phyloP scores from a whole-genome alignment of 768 basidiomycete species.

The Lactifluus volemus region DNA sequence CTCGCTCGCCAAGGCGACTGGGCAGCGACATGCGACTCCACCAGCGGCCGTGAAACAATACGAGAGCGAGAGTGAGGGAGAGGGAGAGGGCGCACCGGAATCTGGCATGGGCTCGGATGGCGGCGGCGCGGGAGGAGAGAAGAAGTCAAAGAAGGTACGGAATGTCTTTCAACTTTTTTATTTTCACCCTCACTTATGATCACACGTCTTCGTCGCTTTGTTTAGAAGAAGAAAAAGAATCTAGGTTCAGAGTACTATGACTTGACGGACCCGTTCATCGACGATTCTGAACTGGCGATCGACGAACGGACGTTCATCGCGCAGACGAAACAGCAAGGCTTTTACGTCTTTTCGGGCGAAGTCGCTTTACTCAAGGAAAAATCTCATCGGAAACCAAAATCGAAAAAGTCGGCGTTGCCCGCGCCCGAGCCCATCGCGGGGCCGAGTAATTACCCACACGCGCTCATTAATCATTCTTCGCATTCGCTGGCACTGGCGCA shows the following conservation, averaged over 20 bases:
- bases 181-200: too few species aligned
- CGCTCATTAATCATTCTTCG: slow-evolving; percentile 3
- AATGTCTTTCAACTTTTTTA: not conserved
- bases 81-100: slow-evolving; percentile 29
- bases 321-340: slow-evolving; percentile 86
- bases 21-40: slow-evolving; percentile 56
- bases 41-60: slow-evolving; percentile 29
- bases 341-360: slow-evolving; percentile 85
- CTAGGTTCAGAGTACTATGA: slow-evolving; percentile 77
- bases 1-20: slow-evolving; percentile 48
- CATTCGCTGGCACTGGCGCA: not conserved
- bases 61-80: slow-evolving; percentile 49
- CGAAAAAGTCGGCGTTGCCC: slow-evolving; percentile 13
- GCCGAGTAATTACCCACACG: slow-evolving; percentile 15
- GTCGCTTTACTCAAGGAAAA: slow-evolving; percentile 81
- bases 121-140: slow-evolving; percentile 22
- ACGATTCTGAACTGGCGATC: slow-evolving; percentile 87
- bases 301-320: slow-evolving; percentile 90
- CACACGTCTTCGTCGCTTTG: not conserved
- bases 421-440: slow-evolving; percentile 18
- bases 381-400: slow-evolving; percentile 21
- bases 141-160: slow-evolving; percentile 32
- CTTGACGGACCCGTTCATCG: slow-evolving; percentile 87
- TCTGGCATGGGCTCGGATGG: slow-evolving; percentile 20
- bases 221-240: slow-evolving; percentile 35